A percentile compares a stretch with the other conserved stretches of the same genome.
phyloP scores from a whole-genome alignment of 768 basidiomycete species.

The Gloeostereum incarnatum region DNA sequence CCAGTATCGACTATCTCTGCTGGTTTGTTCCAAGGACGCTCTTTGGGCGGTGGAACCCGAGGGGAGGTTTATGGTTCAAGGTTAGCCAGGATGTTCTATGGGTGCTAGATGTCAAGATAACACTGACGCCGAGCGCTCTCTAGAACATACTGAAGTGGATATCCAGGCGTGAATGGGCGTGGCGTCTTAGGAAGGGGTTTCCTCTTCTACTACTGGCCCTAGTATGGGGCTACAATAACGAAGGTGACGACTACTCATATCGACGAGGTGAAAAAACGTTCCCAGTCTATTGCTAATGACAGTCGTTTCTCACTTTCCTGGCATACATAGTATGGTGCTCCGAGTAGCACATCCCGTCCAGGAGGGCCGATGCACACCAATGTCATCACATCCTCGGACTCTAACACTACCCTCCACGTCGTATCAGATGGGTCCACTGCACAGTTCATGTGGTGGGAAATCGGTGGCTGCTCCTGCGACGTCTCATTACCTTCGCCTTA shows the following conservation, averaged over 20 bases:
- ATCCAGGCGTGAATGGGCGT: constrained; percentile 29
- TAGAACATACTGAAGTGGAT: constrained; percentile 49
- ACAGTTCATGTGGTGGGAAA: constrained; percentile 27
- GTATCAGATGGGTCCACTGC: constrained; percentile 40
- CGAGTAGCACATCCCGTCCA: constrained; percentile 35
- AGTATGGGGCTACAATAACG: constrained; percentile 32
- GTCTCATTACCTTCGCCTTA: constrained; percentile 20
- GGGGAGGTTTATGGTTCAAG: constrained; percentile 25
- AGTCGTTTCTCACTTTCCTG: neutral
- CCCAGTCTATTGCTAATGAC: constrained; percentile 27
- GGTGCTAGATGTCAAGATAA: neutral
- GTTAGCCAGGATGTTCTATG: constrained; percentile 17
- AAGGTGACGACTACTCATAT: constrained; percentile 16
- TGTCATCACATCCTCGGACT: constrained; percentile 28
- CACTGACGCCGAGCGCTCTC: constrained; percentile 2
- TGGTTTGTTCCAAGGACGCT: constrained; percentile 27
- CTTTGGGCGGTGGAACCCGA: constrained; percentile 36
- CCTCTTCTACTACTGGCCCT: constrained; percentile 50
- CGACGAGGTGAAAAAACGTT: too few relatives aligned
- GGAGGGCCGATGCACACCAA: constrained; percentile 34
- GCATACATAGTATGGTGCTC: constrained; percentile 29
- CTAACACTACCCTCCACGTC: constrained; percentile 33
- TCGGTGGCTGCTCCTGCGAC: constrained; percentile 35
- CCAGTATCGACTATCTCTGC: too few relatives aligned
- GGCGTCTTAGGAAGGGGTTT: constrained; percentile 36